Conservation (phyloP, 2,329 filamentous ascomycete genomes). For the Fusarium pseudonygamai region DNA sequence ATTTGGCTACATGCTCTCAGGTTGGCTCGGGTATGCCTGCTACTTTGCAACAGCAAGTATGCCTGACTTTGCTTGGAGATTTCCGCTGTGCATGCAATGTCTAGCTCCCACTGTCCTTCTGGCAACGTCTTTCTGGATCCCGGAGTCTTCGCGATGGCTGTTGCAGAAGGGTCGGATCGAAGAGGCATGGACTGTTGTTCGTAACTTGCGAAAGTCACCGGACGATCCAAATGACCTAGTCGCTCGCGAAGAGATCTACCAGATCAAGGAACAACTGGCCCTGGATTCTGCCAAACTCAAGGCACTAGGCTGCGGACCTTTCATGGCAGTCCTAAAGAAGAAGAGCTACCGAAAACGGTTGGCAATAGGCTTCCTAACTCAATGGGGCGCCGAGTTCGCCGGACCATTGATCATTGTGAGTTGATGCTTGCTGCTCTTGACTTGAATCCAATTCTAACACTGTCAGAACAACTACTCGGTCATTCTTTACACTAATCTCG, state of each 20-base stretch:
- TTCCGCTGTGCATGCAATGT: conserved; percentile 54
- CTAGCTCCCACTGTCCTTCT: conserved; percentile 50
- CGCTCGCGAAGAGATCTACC: conserved; percentile 57
- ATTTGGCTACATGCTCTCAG: conserved; percentile 55
- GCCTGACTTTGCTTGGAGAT: conserved; percentile 51
- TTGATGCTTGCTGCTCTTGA: not conserved
- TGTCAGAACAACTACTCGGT: conserved; percentile 54
- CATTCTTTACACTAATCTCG: conserved; percentile 51
- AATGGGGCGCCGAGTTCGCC: conserved; percentile 62
- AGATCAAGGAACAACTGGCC: conserved; percentile 55
- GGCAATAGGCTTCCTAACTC: conserved; percentile 61
- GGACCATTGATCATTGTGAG: conserved; percentile 60
- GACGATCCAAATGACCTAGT: conserved; percentile 51
- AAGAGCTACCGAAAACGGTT: conserved; percentile 60
- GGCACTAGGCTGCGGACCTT: conserved; percentile 50
- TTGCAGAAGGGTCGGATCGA: conserved; percentile 55
- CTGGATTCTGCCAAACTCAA: conserved; percentile 54
- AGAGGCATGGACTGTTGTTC: conserved; percentile 56
- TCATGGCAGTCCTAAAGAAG: conserved; percentile 56
- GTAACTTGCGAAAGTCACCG: conserved; percentile 43
- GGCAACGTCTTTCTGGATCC: conserved; percentile 48
- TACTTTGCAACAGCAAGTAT: conserved; percentile 38
- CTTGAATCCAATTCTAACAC: not conserved
- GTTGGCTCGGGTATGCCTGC: conserved; percentile 49
- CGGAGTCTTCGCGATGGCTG: conserved; percentile 59